phyloP scores from a whole-genome alignment of 1,284 basidiomycete genomes.

The Lentinus polychrous region DNA sequence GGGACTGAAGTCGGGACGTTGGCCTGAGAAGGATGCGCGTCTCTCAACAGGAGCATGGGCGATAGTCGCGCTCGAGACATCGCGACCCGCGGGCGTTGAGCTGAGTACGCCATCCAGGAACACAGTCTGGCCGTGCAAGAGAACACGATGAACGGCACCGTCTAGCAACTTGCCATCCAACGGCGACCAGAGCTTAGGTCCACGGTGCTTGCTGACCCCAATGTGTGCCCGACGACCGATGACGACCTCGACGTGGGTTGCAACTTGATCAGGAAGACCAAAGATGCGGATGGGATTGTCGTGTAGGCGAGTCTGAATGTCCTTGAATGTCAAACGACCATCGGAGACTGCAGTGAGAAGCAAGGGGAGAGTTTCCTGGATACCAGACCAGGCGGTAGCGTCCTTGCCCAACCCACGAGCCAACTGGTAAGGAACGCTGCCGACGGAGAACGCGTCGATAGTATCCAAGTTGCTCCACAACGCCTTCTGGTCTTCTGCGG shows the following conservation, averaged over 20 bases:
- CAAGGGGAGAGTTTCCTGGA: conserved; percentile 85
- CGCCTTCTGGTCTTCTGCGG: conserved; percentile 72
- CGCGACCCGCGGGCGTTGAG: conserved; percentile 61
- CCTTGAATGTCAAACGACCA: conserved; percentile 77
- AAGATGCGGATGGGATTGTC: conserved; percentile 95
- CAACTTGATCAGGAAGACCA: conserved; percentile 77
- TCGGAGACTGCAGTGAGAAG: conserved; percentile 83
- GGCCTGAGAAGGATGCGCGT: conserved; percentile 18
- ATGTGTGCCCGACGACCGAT: conserved; percentile 73
- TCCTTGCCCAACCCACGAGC: conserved; percentile 62
- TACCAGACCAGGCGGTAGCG: conserved; percentile 71
- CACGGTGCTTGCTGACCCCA: conserved; percentile 26
- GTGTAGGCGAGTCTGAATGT: conserved; percentile 75
- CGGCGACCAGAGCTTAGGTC: conserved; percentile 72
- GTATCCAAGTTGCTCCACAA: conserved; percentile 84
- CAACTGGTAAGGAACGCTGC: conserved; percentile 76
- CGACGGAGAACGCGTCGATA: conserved; percentile 92
- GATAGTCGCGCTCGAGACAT: conserved; percentile 70
- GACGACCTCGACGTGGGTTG: conserved; percentile 92
- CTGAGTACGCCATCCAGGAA: conserved; percentile 87
- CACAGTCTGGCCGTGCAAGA: conserved; percentile 87
- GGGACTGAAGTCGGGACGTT: conserved; percentile 15
- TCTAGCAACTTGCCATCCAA: conserved; percentile 59
- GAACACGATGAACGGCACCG: conserved; percentile 86
- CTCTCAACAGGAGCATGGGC: conserved; percentile 38